Conservation (phyloP, 768 basidiomycete genomes). For the Mycena polygramma region DNA sequence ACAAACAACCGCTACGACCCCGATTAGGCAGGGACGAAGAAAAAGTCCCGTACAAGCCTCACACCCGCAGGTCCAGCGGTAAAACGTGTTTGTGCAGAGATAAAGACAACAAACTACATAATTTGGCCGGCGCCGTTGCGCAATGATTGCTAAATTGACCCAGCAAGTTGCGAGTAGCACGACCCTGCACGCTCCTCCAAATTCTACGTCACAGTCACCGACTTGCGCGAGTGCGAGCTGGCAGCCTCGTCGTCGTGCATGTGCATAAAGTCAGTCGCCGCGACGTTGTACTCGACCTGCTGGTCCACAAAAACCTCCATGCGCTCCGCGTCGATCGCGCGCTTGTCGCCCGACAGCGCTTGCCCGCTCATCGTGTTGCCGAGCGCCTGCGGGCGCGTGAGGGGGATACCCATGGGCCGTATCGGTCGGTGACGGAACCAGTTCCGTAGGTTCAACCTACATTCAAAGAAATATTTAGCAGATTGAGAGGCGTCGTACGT, state of each 20-base stretch:
- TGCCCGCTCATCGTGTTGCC: not conserved
- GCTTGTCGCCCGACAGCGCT: not conserved
- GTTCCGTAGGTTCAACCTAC: slow-evolving; percentile 33
- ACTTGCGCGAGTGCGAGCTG: slow-evolving; percentile 11
- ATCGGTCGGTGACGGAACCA: slow-evolving; percentile 34
- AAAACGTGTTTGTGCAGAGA: no score
- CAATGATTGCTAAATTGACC: not conserved
- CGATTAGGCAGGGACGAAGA: no score
- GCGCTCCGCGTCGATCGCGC: not conserved
- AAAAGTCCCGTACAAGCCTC: no score
- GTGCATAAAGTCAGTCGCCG: slow-evolving; percentile 4
- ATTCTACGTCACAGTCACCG: not conserved
- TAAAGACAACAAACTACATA: no score
- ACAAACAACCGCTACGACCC: no score
- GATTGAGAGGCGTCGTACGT: slow-evolving; percentile 8
- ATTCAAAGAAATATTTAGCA: no score
- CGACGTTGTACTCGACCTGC: slow-evolving; percentile 30
- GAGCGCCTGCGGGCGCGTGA: slow-evolving; percentile 11
- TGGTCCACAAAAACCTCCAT: slow-evolving; percentile 36
- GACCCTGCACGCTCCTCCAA: not conserved
- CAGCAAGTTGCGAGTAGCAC: not conserved
- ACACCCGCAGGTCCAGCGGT: no score
- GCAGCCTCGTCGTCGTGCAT: not conserved
- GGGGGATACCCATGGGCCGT: slow-evolving; percentile 18
- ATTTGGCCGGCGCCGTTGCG: no score